Evolutionary conservation across 345 rosid genomes (phyloP).

Genomic region (Salix viminalis): DNA sequence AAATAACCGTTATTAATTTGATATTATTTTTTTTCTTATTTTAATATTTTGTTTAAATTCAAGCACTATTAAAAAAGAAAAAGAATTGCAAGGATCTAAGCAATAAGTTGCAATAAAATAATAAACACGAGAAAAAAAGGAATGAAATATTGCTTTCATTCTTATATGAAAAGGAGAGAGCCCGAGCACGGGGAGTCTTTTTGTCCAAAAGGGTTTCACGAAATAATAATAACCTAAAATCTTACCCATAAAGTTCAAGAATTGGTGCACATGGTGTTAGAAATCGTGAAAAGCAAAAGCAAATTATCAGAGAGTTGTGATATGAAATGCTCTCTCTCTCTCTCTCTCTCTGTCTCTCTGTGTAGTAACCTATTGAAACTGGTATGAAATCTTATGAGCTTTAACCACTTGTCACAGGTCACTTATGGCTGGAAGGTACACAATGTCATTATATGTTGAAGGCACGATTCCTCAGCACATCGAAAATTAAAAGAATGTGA

Average conservation of each 20-base stretch:
- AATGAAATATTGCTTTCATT: neutral
- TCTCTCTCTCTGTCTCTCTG: too few species aligned
- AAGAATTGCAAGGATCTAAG: neutral
- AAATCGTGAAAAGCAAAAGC: constrained; percentile 12
- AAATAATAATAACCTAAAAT: neutral
- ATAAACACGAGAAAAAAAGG: neutral
- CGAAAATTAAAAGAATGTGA: neutral
- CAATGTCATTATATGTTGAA: neutral
- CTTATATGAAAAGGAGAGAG: neutral
- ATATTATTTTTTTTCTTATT: too few species aligned
- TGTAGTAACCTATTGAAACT: too few species aligned
- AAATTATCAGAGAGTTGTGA: neutral
- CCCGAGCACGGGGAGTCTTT: neutral
- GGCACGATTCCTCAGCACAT: neutral
- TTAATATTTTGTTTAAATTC: neutral
- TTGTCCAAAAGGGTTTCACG: neutral
- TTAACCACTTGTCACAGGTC: neutral
- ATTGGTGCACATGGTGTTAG: neutral
- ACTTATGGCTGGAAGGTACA: neutral
- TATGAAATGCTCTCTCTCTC: neutral
- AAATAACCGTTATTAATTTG: too few species aligned
- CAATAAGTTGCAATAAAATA: neutral
- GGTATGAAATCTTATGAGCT: neutral
- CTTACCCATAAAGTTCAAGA: neutral
- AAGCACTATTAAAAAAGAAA: neutral